Evolutionary conservation across 2,329 filamentous ascomycete species (phyloP).

Genomic region (Juglanconis sp.): DNA sequence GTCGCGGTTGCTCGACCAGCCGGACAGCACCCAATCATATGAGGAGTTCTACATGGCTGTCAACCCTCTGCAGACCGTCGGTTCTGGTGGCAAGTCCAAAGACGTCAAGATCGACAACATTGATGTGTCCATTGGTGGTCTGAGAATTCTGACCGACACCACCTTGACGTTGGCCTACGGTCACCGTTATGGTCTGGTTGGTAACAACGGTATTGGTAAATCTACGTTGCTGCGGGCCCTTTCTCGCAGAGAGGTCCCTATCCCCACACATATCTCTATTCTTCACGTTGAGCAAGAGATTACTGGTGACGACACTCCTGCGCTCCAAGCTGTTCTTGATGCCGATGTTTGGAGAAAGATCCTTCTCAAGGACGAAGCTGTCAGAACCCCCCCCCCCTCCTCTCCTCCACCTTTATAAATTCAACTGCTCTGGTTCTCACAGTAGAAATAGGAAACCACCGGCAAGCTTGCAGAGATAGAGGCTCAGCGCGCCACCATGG

Average conservation of each 20-base stretch:
- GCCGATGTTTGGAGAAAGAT: constrained; percentile 99
- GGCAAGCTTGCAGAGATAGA: constrained; percentile 75
- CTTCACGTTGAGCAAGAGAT: constrained; percentile 99
- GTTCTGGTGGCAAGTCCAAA: constrained; percentile 82
- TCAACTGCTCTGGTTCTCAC: constrained; percentile 19
- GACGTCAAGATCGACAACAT: constrained; percentile 97
- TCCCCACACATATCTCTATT: constrained; percentile 97
- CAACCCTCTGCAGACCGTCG: constrained; percentile 87
- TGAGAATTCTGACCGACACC: constrained; percentile 86
- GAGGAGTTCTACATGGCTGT: constrained; percentile 99
- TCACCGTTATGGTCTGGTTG: constrained; percentile 91
- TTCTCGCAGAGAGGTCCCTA: constrained; percentile 86
- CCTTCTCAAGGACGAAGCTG: constrained; percentile 80
- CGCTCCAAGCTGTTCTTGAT: constrained; percentile 90
- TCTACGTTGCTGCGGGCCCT: constrained; percentile 90
- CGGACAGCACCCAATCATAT: constrained; percentile 83
- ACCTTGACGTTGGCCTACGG: constrained; percentile 87
- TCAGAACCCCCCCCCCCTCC: constrained; percentile 38
- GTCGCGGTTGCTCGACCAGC: constrained; percentile 79
- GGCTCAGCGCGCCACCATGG: constrained; percentile 70
- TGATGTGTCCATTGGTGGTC: constrained; percentile 87
- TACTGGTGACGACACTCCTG: constrained; percentile 89
- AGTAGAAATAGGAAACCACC: constrained; percentile 66
- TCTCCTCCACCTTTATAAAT: not conserved
- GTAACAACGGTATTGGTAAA: constrained; percentile 99